Evolutionary conservation across 2,329 filamentous ascomycete genomes (phyloP).

Genomic region (Samsoniella hepiali): DNA sequence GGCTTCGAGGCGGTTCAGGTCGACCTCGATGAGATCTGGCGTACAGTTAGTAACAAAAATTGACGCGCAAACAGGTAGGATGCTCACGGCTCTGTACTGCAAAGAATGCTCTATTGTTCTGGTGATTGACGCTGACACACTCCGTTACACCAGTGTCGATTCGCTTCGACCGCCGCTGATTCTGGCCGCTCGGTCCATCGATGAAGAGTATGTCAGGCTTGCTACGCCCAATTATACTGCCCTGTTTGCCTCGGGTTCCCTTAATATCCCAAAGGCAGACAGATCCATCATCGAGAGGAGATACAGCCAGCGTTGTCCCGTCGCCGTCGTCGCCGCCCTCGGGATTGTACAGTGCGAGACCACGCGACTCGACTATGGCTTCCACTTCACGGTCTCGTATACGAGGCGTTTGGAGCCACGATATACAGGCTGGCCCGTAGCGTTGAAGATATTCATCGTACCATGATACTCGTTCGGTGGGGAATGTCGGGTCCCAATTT

Average conservation of each 20-base stretch:
- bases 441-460: constrained; percentile 87
- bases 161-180: constrained; percentile 54
- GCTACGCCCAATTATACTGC: constrained; percentile 64
- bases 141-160: constrained; percentile 74
- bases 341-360: constrained; percentile 63
- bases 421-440: constrained; percentile 67
- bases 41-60: constrained; percentile 10
- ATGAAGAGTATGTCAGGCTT: constrained; percentile 63
- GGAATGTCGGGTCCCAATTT: constrained; percentile 80
- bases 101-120: constrained; percentile 68
- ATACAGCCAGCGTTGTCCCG: constrained; percentile 57
- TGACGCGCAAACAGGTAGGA: neutral
- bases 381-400: constrained; percentile 39
- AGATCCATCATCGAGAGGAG: constrained; percentile 80
- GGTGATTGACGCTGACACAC: constrained; percentile 75
- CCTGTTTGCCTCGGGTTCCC: constrained; percentile 50
- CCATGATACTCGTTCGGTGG: constrained; percentile 71
- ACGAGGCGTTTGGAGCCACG: constrained; percentile 70
- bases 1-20: constrained; percentile 69
- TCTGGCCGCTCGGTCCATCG: constrained; percentile 45
- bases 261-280: constrained; percentile 83
- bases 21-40: constrained; percentile 71
- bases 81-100: constrained; percentile 68
- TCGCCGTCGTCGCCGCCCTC: constrained; percentile 46
- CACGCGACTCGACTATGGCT: constrained; percentile 64